Base-by-base conservation (phyloP, 2,329 filamentous ascomycete genomes). In the Scytalidium sp. region DNA sequence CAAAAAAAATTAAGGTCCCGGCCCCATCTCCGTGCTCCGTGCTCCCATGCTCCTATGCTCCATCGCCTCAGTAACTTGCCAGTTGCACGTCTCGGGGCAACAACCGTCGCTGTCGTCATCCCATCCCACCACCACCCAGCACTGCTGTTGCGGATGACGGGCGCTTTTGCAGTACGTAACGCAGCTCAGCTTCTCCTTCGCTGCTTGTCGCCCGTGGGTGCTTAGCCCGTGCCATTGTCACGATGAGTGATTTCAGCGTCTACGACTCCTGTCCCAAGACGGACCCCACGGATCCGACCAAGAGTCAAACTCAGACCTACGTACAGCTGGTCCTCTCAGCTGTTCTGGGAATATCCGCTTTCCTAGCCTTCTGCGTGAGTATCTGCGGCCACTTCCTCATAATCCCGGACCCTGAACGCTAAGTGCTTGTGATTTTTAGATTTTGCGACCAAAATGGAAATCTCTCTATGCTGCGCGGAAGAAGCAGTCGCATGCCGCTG, bases 401-500 rank as follows among this genome's bases (percentile, higher is more conserved):
- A 15, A 36, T 36, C 6, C 11, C 7, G 15, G 32, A 36, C 11
- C 17, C 13, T 27, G 25, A 36, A n/a, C 17, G 32, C 32, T 8
- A 8, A 9, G 32, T 9, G 15, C 13, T 5, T 6, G 32, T 36
- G 17, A 36, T 27, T n/a, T 27, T 8, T 63, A 94, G 89, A 74
- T 91, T 43, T 75, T 99, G 21, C 87, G 94, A 44, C 91, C 92
- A 56, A 84, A 90, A 83, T 99, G 94, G 94, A 87, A 89, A 44
- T 80, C 85, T 19, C 79, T 99, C 1, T 99, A 97, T 67, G 87
- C 91, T 25, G 94, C 94, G 43, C 84, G 94, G 50, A 94, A 92
- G 70, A 85, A 85, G 61, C 85, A 88, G 56, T 82, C 82, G 58
- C 76, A 85, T 63, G 73, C 74, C 36, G 67, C 70, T 23, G 70